A percentile compares a stretch with the other conserved stretches of the same genome.
Conservation (phyloP, 1,284 basidiomycete species). For the Vanrija humicola region DNA sequence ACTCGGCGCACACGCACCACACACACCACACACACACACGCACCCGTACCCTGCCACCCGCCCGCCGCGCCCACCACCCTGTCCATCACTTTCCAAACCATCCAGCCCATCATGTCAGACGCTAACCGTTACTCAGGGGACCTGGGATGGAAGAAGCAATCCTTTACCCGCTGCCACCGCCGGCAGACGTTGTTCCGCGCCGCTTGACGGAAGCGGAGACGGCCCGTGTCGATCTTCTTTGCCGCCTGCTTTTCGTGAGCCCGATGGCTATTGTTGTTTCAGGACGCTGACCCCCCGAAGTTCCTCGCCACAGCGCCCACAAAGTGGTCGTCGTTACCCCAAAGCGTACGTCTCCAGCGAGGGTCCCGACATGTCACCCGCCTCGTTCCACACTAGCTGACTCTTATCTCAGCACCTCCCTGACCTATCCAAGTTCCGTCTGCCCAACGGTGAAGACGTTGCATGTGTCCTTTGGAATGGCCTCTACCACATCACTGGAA, state of each 20-base stretch:
- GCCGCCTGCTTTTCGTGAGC: slow-evolving; percentile 44
- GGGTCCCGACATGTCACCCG: slow-evolving; percentile 21
- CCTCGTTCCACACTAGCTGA: not conserved
- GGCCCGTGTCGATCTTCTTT: slow-evolving; percentile 36
- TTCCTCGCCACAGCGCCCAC: slow-evolving; percentile 73
- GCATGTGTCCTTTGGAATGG: slow-evolving; percentile 86
- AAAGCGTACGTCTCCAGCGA: slow-evolving; percentile 8
- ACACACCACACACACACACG: too few relatives aligned
- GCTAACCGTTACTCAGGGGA: slow-evolving; percentile 7
- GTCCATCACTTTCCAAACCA: not conserved
- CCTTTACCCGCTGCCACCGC: slow-evolving; percentile 21
- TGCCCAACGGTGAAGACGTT: slow-evolving; percentile 80
- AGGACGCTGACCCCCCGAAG: slow-evolving; percentile 21
- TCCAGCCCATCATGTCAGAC: too few relatives aligned
- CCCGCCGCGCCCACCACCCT: not conserved
- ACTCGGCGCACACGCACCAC: too few relatives aligned
- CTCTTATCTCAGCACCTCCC: slow-evolving; percentile 51
- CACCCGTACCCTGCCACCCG: not conserved
- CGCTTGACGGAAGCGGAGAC: slow-evolving; percentile 30
- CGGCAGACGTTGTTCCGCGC: slow-evolving; percentile 21
- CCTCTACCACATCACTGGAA: slow-evolving; percentile 85
- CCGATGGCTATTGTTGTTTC: not conserved
- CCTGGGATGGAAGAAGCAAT: slow-evolving; percentile 21
- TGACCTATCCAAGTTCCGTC: slow-evolving; percentile 72
- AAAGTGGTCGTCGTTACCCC: slow-evolving; percentile 35